phyloP scores from a whole-genome alignment of 2,329 filamentous ascomycete genomes.

The Sordariomycetes sp. region DNA sequence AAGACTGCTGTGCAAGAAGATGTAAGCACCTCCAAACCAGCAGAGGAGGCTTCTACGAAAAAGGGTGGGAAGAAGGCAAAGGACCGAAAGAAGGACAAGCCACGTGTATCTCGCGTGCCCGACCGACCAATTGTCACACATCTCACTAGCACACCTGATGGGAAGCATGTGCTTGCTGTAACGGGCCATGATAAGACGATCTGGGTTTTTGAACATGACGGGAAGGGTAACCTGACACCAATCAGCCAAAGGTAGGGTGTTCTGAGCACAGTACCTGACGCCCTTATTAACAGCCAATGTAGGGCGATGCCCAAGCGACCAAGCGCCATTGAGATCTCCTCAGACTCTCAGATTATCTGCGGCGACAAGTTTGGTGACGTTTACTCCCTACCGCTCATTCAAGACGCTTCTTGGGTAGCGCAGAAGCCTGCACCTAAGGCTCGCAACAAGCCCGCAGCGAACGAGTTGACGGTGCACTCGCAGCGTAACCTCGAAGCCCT shows the following conservation, averaged over 20 bases:
- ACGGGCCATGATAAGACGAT: conserved; percentile 90
- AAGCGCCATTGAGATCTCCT: conserved; percentile 62
- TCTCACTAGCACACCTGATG: conserved; percentile 53
- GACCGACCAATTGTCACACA: conserved; percentile 60
- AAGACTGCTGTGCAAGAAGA: conserved; percentile 14
- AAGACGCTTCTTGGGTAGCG: conserved; percentile 2
- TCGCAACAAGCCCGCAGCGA: conserved; percentile 39
- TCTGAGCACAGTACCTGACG: conserved; percentile 15
- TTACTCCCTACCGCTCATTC: conserved; percentile 71
- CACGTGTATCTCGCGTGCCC: conserved; percentile 19
- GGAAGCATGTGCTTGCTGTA: conserved; percentile 63
- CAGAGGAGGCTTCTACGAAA: conserved; percentile 10
- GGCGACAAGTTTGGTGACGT: conserved; percentile 98
- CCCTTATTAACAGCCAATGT: too few relatives aligned
- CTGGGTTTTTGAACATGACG: conserved; percentile 66
- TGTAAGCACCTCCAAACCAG: neutral
- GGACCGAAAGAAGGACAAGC: conserved; percentile 15
- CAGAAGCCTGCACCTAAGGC: conserved; percentile 14
- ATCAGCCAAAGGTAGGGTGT: conserved; percentile 60
- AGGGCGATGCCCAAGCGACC: conserved; percentile 87
- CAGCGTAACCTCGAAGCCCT: conserved; percentile 53
- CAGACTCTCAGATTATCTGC: conserved; percentile 65
- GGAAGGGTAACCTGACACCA: conserved; percentile 51
- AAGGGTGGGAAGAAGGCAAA: conserved; percentile 10
- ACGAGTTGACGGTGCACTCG: conserved; percentile 53